Evolutionary conservation across 345 rosid genomes (phyloP).

Genomic region (Fremontodendron californicum): DNA sequence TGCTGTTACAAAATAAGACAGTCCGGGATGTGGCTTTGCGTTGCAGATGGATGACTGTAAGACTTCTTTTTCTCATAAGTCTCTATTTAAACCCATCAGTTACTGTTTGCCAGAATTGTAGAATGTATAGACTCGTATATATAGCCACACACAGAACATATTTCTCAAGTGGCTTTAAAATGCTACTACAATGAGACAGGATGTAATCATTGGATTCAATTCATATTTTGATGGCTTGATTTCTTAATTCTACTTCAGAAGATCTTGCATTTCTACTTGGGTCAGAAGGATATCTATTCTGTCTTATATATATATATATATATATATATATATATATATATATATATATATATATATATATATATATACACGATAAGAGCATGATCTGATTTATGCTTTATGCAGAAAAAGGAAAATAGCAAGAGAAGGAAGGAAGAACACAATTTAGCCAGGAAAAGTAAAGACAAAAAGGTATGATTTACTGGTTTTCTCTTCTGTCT

Average conservation of each 20-base stretch:
- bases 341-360: too few species aligned
- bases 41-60: constrained; percentile 55
- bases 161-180: not conserved
- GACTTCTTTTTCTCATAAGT: not conserved
- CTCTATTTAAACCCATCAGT: not conserved
- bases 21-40: constrained; percentile 81
- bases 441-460: constrained; percentile 42
- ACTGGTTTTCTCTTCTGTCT: not conserved
- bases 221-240: constrained; percentile 4
- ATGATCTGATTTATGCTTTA: not conserved
- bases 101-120: not conserved
- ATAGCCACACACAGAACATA: not conserved
- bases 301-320: too few species aligned
- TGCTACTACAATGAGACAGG: not conserved
- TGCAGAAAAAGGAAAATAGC: constrained; percentile 58
- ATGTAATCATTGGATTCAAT: not conserved
- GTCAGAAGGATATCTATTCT: not conserved
- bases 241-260: not conserved
- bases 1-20: constrained; percentile 46
- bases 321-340: too few species aligned
- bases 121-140: not conserved
- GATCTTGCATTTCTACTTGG: not conserved
- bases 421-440: constrained; percentile 74
- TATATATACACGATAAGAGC: too few species aligned
- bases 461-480: constrained; percentile 55